Evolutionary conservation across 2,329 filamentous ascomycete species (phyloP), one percentile per base, ranked within the genome.

Genomic region (Colletotrichum sansevieriae): DNA sequence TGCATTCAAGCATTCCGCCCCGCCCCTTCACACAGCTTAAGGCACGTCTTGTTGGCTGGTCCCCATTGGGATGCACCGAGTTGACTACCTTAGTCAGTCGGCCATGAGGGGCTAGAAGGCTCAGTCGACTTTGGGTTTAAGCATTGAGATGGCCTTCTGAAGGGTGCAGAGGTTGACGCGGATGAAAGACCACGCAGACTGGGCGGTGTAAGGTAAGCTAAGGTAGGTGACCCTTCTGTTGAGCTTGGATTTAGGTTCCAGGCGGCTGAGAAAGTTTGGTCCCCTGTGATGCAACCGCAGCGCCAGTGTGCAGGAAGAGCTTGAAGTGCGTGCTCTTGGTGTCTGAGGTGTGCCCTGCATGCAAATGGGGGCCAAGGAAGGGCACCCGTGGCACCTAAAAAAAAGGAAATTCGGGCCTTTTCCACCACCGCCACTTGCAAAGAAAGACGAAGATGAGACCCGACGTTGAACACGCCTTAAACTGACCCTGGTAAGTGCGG

Each of bases 1-100:
- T 35, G 29, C 22, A 56, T 64, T 68, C 65, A 64, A 68, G 65
- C 65, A 68, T 58, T 59, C 39, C 9, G 65, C 65, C 65, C 60
- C 65, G 60, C 60, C 57, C 52, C 29, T 58, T 22, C 57, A 62
- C 49, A 29, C 51, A 46, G 39, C 33, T 11, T 22, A 22, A 22
- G 22, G 22, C 51, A 37, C 44, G 41, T 49, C 52, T 58, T 57
- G 41, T 37, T 56, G 29, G 43, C 37, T 41, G 51, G 37, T 18
- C 51, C 60, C 12, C 9, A 55, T 46, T 47, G 33, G 60, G 60
- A 68, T 68, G 47, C 65, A 47, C 46, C 65, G 64, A 39, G 60
- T 68, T 58, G 29, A 33, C 52, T 25, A 25, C 22, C 22, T 25
- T 64, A 46, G 11, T 52, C 52, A 47, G 46, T 29, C 33, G 22